These are phyloP conservation scores for Trichoderma lentiforme DNA, from an alignment of 2,329 filamentous ascomycete species.

Conservation along the genomic window DNA sequence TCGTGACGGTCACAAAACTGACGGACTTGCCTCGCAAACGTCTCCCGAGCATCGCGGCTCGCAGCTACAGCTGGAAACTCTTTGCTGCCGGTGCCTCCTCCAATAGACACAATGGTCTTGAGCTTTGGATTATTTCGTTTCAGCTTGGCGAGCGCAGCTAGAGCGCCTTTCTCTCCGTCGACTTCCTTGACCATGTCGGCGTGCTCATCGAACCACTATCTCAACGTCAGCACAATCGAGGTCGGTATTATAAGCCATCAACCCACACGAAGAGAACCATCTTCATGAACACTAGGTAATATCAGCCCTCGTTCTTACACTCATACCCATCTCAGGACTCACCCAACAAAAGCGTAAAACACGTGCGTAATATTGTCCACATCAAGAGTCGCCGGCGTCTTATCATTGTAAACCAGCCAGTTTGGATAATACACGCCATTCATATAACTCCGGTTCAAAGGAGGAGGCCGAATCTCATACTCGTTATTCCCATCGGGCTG, in stretches of 20 bases:
- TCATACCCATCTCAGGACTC: slow-evolving; percentile 11
- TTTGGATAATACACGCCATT: slow-evolving; percentile 61
- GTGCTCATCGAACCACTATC: slow-evolving; percentile 55
- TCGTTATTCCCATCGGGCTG: neutral
- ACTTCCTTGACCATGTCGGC: slow-evolving; percentile 59
- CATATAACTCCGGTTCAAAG: neutral
- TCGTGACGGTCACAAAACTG: slow-evolving; percentile 54
- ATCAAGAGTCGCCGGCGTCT: slow-evolving; percentile 57
- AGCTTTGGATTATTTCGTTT: slow-evolving; percentile 55
- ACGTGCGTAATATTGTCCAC: slow-evolving; percentile 58
- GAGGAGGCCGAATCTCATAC: neutral
- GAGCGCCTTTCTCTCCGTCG: slow-evolving; percentile 57
- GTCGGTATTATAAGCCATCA: accelerated
- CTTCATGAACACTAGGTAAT: slow-evolving; percentile 31
- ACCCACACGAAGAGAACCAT: slow-evolving; percentile 41
- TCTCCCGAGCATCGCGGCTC: slow-evolving; percentile 44
- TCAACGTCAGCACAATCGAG: neutral
- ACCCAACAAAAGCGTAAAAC: slow-evolving; percentile 62
- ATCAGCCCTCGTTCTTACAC: neutral
- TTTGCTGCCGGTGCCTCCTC: slow-evolving; percentile 61
- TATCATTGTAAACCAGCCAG: slow-evolving; percentile 59
- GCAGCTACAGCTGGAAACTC: slow-evolving; percentile 58
- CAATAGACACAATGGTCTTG: slow-evolving; percentile 60
- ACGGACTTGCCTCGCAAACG: slow-evolving; percentile 53
- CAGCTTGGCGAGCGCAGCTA: slow-evolving; percentile 56